Evolutionary conservation across 257 asterid species (phyloP).

Genomic region (Solanum commersonii): DNA sequence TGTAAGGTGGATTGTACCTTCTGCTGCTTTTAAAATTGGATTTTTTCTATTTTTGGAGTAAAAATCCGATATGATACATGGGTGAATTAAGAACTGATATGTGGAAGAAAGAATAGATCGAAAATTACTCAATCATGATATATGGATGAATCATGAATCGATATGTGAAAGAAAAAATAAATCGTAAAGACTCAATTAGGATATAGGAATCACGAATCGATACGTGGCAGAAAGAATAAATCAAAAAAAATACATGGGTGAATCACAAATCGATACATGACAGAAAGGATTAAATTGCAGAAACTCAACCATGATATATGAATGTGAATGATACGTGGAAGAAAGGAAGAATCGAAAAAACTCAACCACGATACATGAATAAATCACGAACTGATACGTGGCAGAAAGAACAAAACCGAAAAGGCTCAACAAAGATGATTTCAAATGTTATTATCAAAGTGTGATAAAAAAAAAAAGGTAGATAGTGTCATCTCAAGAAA

Average conservation of each 20-base stretch:
- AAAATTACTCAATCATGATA: not conserved
- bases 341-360: no score
- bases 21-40: not conserved
- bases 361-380: not conserved
- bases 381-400: not conserved
- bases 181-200: no score
- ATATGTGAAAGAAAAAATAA: no score
- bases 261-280: not conserved
- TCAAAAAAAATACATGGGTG: not conserved
- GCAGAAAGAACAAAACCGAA: not conserved
- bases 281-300: not conserved
- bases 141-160: no score
- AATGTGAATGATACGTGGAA: not conserved
- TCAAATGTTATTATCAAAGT: not conserved
- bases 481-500: not conserved
- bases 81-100: not conserved
- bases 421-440: not conserved
- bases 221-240: not conserved
- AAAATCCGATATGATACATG: not conserved
- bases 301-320: not conserved
- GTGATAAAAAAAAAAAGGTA: not conserved
- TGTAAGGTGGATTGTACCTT: not conserved
- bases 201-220: no score
- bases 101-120: no score
- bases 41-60: not conserved